Evolutionary conservation across 768 basidiomycete genomes (phyloP), one percentile per base, ranked within the genome.

Genomic region (Trametes coccinea): DNA sequence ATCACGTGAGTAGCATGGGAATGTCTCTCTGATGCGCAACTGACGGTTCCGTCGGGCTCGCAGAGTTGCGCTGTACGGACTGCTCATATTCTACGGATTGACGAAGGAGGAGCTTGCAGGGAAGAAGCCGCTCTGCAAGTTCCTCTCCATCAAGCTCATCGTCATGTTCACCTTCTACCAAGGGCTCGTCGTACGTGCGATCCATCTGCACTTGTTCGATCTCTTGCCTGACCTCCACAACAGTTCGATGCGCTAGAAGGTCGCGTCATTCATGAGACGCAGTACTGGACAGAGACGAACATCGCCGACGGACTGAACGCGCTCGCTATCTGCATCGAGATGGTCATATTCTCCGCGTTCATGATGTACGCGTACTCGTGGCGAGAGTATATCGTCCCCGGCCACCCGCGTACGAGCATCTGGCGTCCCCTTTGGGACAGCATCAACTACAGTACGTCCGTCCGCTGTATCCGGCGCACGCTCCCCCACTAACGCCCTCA

Each of bases 81-180:
- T 97, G 6, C 69, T 95, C 11, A 66, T 93, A 13, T 93, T 95
- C 74, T 95, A 95, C 70, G 87, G 83, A 22, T 78, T 96, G 46
- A 92, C 86, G 51, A 83, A 86, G 60, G 86, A 90, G 16, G 93
- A 95, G 66, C 82, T 96, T n/a, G 76, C 69, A 56, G 91, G 88
- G 37, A 81, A 85, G 16, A 80, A 88, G 30, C 95, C 93, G 30
- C 76, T 95, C 31, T 84, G 88, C 29, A 95, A 95, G 77, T 96
- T 96, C 73, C 70, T 95, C 62, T 77, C 85, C 2, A 94, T 96
- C 78, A 95, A 95, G 73, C 75, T 91, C 33, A 89, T 93, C 50
- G 89, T 93, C 46, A 86, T 93, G 84, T 86, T 90, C 71, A 93
- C 92, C 0, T 95, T 92, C 73, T 96, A 95, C 72, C 94, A 95